phyloP scores from a whole-genome alignment of 2,329 filamentous ascomycete genomes.

The Scedosporium minutisporum region DNA sequence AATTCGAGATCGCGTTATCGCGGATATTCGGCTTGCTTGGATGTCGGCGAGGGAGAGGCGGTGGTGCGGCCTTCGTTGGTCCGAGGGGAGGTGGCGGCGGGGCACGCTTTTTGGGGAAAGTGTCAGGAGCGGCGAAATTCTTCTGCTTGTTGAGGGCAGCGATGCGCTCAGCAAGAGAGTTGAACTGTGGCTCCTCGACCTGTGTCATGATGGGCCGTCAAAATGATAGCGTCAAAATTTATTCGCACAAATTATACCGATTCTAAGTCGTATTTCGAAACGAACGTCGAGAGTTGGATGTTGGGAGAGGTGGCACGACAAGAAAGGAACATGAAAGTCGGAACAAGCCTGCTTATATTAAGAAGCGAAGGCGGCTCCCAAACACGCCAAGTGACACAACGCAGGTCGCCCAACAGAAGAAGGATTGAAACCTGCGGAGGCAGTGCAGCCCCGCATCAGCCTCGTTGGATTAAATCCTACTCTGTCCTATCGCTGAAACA shows the following conservation, averaged over 20 bases:
- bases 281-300: not conserved
- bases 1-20: not conserved
- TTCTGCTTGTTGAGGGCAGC: conserved; percentile 54
- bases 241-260: no score
- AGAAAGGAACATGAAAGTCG: not conserved
- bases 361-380: not conserved
- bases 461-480: not conserved
- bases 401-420: not conserved
- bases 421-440: not conserved
- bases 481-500: not conserved
- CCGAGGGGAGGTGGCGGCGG: conserved; percentile 24
- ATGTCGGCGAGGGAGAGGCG: conserved; percentile 29
- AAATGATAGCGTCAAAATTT: not conserved
- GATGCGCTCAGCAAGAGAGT: conserved; percentile 51
- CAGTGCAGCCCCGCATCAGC: not conserved
- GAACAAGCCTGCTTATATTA: not conserved
- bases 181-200: conserved; percentile 52
- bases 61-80: conserved; percentile 22
- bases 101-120: conserved; percentile 27
- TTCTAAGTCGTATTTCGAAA: not conserved
- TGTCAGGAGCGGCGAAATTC: conserved; percentile 31
- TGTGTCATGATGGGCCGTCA: conserved; percentile 41
- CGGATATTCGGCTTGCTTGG: conserved; percentile 7
- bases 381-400: not conserved
- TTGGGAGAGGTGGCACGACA: not conserved